Conservation (phyloP, 2,329 filamentous ascomycete genomes). For the Alternaria arbusti region DNA sequence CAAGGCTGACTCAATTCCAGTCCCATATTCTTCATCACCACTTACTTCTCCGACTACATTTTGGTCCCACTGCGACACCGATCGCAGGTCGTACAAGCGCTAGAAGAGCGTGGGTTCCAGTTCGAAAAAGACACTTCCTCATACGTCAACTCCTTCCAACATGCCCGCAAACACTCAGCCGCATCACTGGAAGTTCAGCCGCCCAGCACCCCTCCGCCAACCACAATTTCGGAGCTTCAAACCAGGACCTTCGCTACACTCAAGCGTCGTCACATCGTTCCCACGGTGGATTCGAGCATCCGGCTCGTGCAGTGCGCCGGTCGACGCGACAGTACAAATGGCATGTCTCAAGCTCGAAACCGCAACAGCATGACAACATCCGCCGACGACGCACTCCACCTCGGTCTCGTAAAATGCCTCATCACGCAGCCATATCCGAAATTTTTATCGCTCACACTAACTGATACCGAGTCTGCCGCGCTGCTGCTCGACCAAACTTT, state of each 20-base stretch:
- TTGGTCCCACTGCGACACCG: slow-evolving; percentile 81
- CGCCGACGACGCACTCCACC: slow-evolving; percentile 54
- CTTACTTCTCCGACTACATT: slow-evolving; percentile 97
- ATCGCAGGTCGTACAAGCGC: slow-evolving; percentile 74
- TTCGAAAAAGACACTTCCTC: slow-evolving; percentile 70
- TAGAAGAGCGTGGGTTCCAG: slow-evolving; percentile 81
- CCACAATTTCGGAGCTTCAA: slow-evolving; percentile 80
- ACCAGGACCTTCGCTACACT: slow-evolving; percentile 82
- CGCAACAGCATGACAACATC: slow-evolving; percentile 38
- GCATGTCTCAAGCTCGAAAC: slow-evolving; percentile 32
- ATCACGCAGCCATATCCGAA: slow-evolving; percentile 60
- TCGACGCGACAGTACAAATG: slow-evolving; percentile 50
- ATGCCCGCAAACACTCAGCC: slow-evolving; percentile 54
- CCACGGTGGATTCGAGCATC: slow-evolving; percentile 71
- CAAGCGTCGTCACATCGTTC: slow-evolving; percentile 75
- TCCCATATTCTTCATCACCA: slow-evolving; percentile 98
- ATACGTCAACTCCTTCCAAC: slow-evolving; percentile 66
- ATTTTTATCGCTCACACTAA: slow-evolving; percentile 77
- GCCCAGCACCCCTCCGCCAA: slow-evolving; percentile 76
- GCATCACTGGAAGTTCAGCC: slow-evolving; percentile 55
- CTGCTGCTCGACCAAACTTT: slow-evolving; percentile 74
- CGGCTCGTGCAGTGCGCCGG: slow-evolving; percentile 85
- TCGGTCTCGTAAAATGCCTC: slow-evolving; percentile 57
- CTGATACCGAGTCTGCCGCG: slow-evolving; percentile 75
- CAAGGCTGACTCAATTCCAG: slow-evolving; percentile 44